A percentile compares a stretch with the other conserved stretches of the same genome.
phyloP scores from a whole-genome alignment of 1,284 basidiomycete genomes.

The Stygiomarasmius scandens region DNA sequence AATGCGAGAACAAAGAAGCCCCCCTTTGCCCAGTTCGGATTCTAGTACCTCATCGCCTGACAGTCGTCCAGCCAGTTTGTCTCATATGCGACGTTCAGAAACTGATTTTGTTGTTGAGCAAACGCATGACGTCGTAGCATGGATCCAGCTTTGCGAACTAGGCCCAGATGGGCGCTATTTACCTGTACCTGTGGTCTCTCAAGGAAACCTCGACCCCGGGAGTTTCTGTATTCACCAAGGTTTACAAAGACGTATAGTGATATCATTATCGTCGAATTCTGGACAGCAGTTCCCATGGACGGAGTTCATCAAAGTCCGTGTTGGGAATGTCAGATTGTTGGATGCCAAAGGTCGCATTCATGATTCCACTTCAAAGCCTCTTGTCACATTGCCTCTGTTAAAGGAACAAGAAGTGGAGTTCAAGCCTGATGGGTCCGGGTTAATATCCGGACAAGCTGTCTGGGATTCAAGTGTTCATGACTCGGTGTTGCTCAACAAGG shows the following conservation, averaged over 20 bases:
- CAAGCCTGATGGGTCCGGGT: conserved; percentile 81
- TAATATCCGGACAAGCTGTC: conserved; percentile 67
- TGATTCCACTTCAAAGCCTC: conserved; percentile 67
- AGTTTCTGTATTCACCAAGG: conserved; percentile 92
- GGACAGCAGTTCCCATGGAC: conserved; percentile 89
- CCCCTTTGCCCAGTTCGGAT: conserved; percentile 35
- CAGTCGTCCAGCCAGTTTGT: conserved; percentile 44
- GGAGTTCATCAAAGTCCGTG: conserved; percentile 73
- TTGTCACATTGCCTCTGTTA: conserved; percentile 72
- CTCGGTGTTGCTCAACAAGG: conserved; percentile 82
- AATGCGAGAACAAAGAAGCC: conserved; percentile 69
- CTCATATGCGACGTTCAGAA: conserved; percentile 87
- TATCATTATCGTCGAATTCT: conserved; percentile 85
- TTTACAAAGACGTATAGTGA: conserved; percentile 80
- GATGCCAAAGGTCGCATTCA: conserved; percentile 83
- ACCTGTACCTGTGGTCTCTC: conserved; percentile 82
- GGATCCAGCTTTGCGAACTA: conserved; percentile 87
- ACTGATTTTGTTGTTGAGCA: conserved; percentile 91
- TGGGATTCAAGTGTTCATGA: conserved; percentile 97
- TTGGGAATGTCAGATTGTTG: conserved; percentile 85
- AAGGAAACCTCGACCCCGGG: conserved; percentile 81
- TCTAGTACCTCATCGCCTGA: conserved; percentile 35
- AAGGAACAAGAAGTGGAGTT: conserved; percentile 76
- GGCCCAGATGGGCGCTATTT: conserved; percentile 82
- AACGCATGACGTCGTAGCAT: conserved; percentile 86